These are phyloP conservation scores for Sugiyamaella pinicola DNA, from an alignment of 1,139 yeast genomes.

Conservation along the genomic window DNA sequence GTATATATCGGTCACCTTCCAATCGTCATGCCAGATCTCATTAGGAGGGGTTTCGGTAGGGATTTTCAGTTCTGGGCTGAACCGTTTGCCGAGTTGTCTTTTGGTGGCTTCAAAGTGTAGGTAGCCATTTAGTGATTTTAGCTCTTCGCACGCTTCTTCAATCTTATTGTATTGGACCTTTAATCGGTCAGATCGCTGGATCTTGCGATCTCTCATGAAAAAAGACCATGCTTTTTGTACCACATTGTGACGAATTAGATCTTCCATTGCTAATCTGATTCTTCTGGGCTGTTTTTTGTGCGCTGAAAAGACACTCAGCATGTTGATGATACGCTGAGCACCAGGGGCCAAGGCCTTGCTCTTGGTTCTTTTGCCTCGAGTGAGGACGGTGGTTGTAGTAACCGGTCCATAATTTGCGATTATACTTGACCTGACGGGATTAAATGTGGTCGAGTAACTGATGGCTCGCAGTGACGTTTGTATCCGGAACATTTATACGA, in stretches of 20 bases:
- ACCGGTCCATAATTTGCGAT: background rate
- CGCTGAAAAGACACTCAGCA: slow-evolving; percentile 80
- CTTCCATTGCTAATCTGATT: slow-evolving; percentile 76
- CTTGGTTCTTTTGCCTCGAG: slow-evolving; percentile 51
- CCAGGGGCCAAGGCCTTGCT: slow-evolving; percentile 52
- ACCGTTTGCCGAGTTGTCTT: slow-evolving; percentile 50
- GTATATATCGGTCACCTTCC: slow-evolving; percentile 40
- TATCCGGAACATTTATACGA: slow-evolving; percentile 6
- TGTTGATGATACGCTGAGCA: slow-evolving; percentile 58
- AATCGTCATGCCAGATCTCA: slow-evolving; percentile 76
- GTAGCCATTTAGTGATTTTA: slow-evolving; percentile 54
- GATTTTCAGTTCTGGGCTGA: slow-evolving; percentile 64
- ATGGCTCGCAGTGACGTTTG: slow-evolving; percentile 5
- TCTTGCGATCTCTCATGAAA: slow-evolving; percentile 52
- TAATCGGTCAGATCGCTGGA: slow-evolving; percentile 51
- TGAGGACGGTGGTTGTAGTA: slow-evolving; percentile 9
- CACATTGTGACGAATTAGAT: slow-evolving; percentile 79
- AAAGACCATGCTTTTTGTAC: slow-evolving; percentile 83
- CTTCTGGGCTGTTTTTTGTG: slow-evolving; percentile 84
- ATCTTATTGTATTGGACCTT: slow-evolving; percentile 68
- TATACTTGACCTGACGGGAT: background rate
- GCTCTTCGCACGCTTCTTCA: slow-evolving; percentile 70
- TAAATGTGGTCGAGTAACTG: background rate
- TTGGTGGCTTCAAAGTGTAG: slow-evolving; percentile 56
- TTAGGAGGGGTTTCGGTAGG: slow-evolving; percentile 94